phyloP scores from a whole-genome alignment of 768 basidiomycete species.

The Kwoniella bestiolae region DNA sequence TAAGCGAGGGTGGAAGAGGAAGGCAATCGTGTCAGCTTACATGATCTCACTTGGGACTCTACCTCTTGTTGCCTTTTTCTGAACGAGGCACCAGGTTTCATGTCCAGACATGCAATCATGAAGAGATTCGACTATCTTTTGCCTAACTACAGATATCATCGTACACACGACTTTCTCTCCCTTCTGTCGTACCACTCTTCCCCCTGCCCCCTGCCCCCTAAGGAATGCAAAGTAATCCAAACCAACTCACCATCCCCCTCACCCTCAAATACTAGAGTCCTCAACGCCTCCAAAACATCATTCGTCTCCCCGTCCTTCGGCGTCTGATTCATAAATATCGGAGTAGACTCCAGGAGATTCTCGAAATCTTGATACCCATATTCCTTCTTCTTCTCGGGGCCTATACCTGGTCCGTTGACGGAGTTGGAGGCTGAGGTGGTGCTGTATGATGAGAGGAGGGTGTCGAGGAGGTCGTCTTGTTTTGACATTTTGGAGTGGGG shows the following conservation, averaged over 20 bases:
- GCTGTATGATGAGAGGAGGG: constrained; percentile 4
- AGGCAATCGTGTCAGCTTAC: constrained; percentile 1
- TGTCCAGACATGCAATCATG: too few species aligned
- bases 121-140: too few species aligned
- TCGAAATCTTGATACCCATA: constrained; percentile 49
- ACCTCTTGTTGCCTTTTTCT: too few species aligned
- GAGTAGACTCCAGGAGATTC: constrained; percentile 66
- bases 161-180: too few species aligned
- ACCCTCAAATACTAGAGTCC: constrained; percentile 84
- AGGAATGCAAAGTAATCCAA: neutral
- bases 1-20: constrained; percentile 50
- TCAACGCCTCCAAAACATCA: constrained; percentile 75
- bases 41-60: too few species aligned
- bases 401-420: neutral
- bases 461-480: constrained; percentile 16
- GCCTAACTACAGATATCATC: too few species aligned
- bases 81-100: too few species aligned
- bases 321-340: constrained; percentile 90
- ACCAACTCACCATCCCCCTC: constrained; percentile 82
- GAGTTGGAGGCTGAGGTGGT: constrained; percentile 3
- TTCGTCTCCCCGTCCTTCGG: constrained; percentile 73
- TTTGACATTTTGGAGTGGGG: too few species aligned
- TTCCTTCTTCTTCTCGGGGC: constrained; percentile 36
- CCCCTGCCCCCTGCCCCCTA: neutral
- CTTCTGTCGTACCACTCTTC: neutral